phyloP scores from a whole-genome alignment of 768 basidiomycete species.

The Hypholoma fasciculare region DNA sequence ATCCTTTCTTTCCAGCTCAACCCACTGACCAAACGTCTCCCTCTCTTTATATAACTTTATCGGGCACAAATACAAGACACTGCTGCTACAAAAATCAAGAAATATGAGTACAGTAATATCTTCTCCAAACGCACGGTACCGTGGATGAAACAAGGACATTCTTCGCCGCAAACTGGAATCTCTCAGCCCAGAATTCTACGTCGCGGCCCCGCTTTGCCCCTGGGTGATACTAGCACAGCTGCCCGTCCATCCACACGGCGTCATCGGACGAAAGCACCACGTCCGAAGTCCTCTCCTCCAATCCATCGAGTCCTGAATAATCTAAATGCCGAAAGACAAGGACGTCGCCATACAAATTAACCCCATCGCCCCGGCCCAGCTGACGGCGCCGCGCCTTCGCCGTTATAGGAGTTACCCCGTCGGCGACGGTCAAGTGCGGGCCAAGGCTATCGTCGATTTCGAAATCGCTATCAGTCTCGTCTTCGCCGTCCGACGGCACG shows the following conservation, averaged over 20 bases:
- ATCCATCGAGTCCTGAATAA: neutral
- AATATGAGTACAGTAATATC: too few species aligned
- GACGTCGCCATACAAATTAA: neutral
- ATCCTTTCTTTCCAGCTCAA: too few species aligned
- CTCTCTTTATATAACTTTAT: too few species aligned
- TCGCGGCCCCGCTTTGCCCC: too few species aligned
- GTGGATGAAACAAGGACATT: too few species aligned
- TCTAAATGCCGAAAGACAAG: neutral
- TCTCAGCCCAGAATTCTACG: too few species aligned
- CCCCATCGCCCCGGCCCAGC: neutral
- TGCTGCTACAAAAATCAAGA: too few species aligned
- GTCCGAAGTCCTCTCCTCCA: neutral
- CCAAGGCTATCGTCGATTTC: neutral
- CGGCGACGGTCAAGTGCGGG: neutral
- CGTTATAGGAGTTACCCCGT: neutral
- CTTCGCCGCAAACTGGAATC: too few species aligned
- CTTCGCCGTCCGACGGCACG: neutral
- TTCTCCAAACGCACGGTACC: too few species aligned
- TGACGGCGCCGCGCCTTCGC: neutral
- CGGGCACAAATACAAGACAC: too few species aligned
- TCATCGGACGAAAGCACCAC: neutral
- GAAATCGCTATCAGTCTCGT: conserved; percentile 1
- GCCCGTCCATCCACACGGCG: neutral
- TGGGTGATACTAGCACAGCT: too few species aligned
- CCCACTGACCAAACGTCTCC: too few species aligned